Base-by-base conservation (phyloP, 2,329 filamentous ascomycete species). In the Bipolaris gigantea region DNA sequence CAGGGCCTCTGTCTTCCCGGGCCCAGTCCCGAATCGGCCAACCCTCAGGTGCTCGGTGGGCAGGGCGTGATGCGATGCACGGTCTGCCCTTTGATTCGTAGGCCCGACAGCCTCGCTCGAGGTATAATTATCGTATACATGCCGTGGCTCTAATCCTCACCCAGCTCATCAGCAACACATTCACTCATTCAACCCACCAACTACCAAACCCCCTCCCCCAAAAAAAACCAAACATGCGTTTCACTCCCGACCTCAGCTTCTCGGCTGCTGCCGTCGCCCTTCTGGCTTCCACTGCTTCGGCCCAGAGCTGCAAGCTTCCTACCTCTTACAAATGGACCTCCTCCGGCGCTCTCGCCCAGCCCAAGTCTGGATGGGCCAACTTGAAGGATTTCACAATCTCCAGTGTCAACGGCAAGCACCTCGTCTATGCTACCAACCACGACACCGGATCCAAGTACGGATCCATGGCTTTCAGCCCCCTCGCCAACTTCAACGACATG, bases 311-410 rank as follows among this genome's bases (percentile, higher is more conserved):
- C 72, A 57, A 66, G 27, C 80, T 86, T 35, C 83, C 83, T 0
- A 79, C 83, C 0, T 79, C 72, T 9, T 85, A 84, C 70, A 69
- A 71, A 40, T 86, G 84, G 83, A 80, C 77, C 32, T 83, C 81
- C 10, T 80, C 77, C 5, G 77, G 71, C 2, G 57, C 76, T 2
- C 75, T 87, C 7, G 81, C 83, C 1, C 64, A 74, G 4, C 84
- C 84, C 0, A 79, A 80, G 61, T 73, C 73, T 1, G 82, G 82
- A 16, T 84, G 81, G 82, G 76, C 73, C 2, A 76, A 83, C 4
- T 77, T 88, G 62, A 88, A 88, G 65, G 85, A 88, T 72, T 87
- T 88, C 72, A 85, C 81, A 21, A 65, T 69, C 48, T 80, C 79
- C 18, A 66, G 74, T 1, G 83, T 83, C 75, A 82, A 87, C 32